These are phyloP conservation scores for Colletotrichum sp. DNA, from an alignment of 2,329 filamentous ascomycete genomes.

Conservation along the genomic window DNA sequence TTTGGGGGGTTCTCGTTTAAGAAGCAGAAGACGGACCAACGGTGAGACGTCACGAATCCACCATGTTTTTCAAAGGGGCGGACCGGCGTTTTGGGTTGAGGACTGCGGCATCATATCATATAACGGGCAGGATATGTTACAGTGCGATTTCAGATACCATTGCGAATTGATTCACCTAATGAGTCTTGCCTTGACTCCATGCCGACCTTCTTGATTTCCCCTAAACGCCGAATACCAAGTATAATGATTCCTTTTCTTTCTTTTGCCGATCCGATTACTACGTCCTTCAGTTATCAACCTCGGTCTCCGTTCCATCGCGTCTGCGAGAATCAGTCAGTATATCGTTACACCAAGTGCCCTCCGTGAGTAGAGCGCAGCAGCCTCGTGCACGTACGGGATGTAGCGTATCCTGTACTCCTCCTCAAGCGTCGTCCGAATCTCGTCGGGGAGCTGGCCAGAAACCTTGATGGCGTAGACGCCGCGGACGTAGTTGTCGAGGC, in stretches of 20 bases:
- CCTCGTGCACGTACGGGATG: constrained; percentile 58
- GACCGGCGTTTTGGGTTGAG: constrained; percentile 4
- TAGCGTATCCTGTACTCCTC: constrained; percentile 69
- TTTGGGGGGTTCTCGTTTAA: constrained; percentile 55
- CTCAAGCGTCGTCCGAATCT: constrained; percentile 64
- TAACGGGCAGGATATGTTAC: background rate
- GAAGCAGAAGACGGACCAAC: constrained; percentile 48
- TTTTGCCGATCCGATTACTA: background rate
- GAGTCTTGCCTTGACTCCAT: constrained; percentile 12
- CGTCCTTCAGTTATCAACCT: constrained; percentile 44
- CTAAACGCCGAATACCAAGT: constrained; percentile 33
- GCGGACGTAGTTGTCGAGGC: constrained; percentile 84
- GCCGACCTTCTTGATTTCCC: background rate
- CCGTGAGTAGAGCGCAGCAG: background rate
- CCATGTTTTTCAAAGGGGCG: background rate
- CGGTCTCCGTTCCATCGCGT: constrained; percentile 61
- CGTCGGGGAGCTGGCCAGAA: constrained; percentile 76
- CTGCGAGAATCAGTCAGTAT: constrained; percentile 34
- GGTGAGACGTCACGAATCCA: background rate
- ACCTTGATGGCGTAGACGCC: constrained; percentile 97
- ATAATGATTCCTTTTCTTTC: background rate
- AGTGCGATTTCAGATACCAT: constrained; percentile 33
- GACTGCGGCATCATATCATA: background rate
- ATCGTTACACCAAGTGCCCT: background rate
- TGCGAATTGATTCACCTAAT: constrained; percentile 16